Evolutionary conservation across 352 stramenopile genomes (phyloP).

Genomic region (Pythium phragmiticola): DNA sequence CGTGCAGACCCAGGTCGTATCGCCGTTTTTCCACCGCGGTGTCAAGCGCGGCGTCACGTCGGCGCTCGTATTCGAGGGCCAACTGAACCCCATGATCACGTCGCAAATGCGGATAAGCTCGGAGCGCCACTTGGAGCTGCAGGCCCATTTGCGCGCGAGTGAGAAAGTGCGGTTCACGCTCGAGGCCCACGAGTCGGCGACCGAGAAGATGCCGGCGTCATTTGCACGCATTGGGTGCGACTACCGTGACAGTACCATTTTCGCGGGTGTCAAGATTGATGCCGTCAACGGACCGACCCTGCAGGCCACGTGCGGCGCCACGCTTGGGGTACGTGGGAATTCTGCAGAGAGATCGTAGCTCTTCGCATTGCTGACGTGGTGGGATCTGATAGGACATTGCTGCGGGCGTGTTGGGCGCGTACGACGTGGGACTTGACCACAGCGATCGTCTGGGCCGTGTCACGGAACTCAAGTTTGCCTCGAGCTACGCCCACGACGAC

Average conservation of each 20-base stretch:
- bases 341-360: neutral
- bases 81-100: conserved; percentile 66
- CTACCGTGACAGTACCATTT: conserved; percentile 44
- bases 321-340: conserved; percentile 34
- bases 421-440: conserved; percentile 78
- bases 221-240: conserved; percentile 75
- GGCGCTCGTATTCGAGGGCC: conserved; percentile 60
- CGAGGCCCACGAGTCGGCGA: conserved; percentile 68
- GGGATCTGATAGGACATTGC: conserved; percentile 32
- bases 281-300: conserved; percentile 77
- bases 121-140: conserved; percentile 61
- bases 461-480: conserved; percentile 56
- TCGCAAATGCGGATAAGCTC: conserved; percentile 66
- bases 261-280: conserved; percentile 72
- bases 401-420: conserved; percentile 55
- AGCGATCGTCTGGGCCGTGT: conserved; percentile 67
- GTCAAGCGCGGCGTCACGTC: conserved; percentile 65
- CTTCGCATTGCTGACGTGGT: neutral
- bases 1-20: conserved; percentile 54
- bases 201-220: conserved; percentile 60
- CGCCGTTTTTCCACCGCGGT: conserved; percentile 70
- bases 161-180: conserved; percentile 61
- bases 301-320: conserved; percentile 51
- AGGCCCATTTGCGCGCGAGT: conserved; percentile 64
- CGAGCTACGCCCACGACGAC: conserved; percentile 66